phyloP scores from a whole-genome alignment of 2,329 filamentous ascomycete genomes.

The Ophiocordyceps camponoti-leonardi region DNA sequence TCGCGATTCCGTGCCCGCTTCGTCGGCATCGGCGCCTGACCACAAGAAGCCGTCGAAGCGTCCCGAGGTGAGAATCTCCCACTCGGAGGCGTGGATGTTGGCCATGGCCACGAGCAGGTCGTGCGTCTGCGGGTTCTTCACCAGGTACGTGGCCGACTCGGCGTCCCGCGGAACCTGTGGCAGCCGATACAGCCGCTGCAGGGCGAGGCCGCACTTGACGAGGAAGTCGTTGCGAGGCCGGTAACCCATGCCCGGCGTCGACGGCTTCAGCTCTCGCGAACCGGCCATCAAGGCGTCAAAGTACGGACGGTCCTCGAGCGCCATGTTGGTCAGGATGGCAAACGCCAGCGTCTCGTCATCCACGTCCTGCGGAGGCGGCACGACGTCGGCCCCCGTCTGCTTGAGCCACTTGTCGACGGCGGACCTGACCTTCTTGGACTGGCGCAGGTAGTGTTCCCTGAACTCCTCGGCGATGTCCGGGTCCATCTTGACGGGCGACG shows the following conservation, averaged over 20 bases:
- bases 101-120: constrained; percentile 74
- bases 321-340: constrained; percentile 78
- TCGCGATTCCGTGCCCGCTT: constrained; percentile 30
- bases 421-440: constrained; percentile 83
- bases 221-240: constrained; percentile 57
- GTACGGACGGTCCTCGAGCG: constrained; percentile 55
- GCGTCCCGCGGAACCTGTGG: constrained; percentile 60
- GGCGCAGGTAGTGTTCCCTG: constrained; percentile 76
- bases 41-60: constrained; percentile 92
- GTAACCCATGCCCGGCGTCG: constrained; percentile 43
- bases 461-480: constrained; percentile 91
- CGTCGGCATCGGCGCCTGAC: constrained; percentile 64
- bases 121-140: constrained; percentile 68
- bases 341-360: constrained; percentile 91
- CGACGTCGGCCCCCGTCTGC: constrained; percentile 56
- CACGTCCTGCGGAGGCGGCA: constrained; percentile 68
- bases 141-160: constrained; percentile 69
- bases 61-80: constrained; percentile 87
- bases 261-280: constrained; percentile 36
- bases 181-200: constrained; percentile 75
- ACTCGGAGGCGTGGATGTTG: constrained; percentile 81
- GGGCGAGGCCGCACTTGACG: constrained; percentile 54
- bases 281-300: constrained; percentile 67
- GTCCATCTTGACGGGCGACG: constrained; percentile 59
- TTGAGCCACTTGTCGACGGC: constrained; percentile 83